Base-by-base conservation (phyloP, 352 stramenopile species). In the Phytophthora sojae region DNA sequence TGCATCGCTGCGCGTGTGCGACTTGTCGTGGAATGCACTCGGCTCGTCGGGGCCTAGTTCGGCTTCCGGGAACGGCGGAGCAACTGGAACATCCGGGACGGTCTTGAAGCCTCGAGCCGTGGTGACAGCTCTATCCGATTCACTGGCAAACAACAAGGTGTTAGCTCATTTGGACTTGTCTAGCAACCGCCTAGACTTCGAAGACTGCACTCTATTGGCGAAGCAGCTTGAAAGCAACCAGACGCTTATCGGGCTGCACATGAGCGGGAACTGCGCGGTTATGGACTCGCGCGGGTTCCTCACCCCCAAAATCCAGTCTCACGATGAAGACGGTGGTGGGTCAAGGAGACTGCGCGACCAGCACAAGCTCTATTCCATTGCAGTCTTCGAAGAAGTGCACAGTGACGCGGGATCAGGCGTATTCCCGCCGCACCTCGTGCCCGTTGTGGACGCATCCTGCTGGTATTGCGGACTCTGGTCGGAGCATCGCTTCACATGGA, bases 381-480 rank as follows among this genome's bases (percentile, higher is more conserved):
- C 80, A 2, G 69, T 91, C 0, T 95, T 93, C 52, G 85, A 95
- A 51, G 83, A 90, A 37, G 73, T 82, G 19, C 87, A 93, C 55
- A 86, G 82, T 29, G 82, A 93, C 30, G 76, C 65, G 52, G 88
- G 85, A 6, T 80, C 59, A 2, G 82, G 82, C 23, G 63, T 79
- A 6, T 87, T 92, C 35, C 82, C 86, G 4, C 17, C 76, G 2
- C 84, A 92, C 19, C 57, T 91, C 0, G 73, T 75, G 44, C 73
- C 60, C 25, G 79, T 91, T 35, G 83, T 92, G 1, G 85, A 95
- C 56, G 75, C 77, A n/a, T 87, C 81, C 21, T 95, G 87, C 63
- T 95, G 87, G 87, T 92, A 91, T 65, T 93, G 85, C 39, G 87
- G 83, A 2, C 77, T 90, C 49, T 94, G 87, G 87, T 75, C 77